phyloP scores from a whole-genome alignment of 2,329 filamentous ascomycete genomes.

The Ophiostoma montium region DNA sequence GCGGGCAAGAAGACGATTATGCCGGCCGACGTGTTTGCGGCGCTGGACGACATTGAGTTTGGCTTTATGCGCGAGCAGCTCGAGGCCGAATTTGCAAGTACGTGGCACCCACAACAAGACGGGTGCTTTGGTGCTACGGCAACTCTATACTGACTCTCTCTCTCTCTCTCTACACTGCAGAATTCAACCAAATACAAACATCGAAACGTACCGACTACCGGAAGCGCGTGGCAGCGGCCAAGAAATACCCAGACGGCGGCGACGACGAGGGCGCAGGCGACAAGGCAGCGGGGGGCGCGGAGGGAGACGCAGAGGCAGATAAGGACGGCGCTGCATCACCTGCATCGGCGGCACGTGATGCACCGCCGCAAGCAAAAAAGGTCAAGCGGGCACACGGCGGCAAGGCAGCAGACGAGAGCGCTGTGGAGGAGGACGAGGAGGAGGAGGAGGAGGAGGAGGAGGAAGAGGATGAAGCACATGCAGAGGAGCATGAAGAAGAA shows the following conservation, averaged over 20 bases:
- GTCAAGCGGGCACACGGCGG: conserved; percentile 21
- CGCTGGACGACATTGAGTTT: conserved; percentile 64
- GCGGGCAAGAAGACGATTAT: conserved; percentile 67
- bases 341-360: conserved; percentile 1
- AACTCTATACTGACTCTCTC: conserved; percentile 21
- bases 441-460: conserved; percentile 11
- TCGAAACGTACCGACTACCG: conserved; percentile 63
- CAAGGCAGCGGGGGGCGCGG: too few species aligned
- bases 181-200: conserved; percentile 59
- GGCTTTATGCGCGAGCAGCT: conserved; percentile 54
- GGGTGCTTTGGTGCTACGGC: too few species aligned
- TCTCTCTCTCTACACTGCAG: conserved; percentile 23
- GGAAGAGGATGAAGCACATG: conserved; percentile 21
- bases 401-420: background rate
- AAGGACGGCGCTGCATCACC: background rate
- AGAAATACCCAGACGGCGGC: conserved; percentile 25
- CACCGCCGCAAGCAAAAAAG: conserved; percentile 24
- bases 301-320: conserved; percentile 1
- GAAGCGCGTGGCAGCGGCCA: conserved; percentile 53
- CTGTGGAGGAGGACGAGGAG: background rate
- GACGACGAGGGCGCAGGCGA: conserved; percentile 15
- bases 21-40: conserved; percentile 61
- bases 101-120: too few species aligned
- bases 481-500: conserved; percentile 30
- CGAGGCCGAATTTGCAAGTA: conserved; percentile 64